Evolutionary conservation across 1,284 basidiomycete genomes (phyloP).

Genomic region (Cutaneotrichosporon cavernicola): DNA sequence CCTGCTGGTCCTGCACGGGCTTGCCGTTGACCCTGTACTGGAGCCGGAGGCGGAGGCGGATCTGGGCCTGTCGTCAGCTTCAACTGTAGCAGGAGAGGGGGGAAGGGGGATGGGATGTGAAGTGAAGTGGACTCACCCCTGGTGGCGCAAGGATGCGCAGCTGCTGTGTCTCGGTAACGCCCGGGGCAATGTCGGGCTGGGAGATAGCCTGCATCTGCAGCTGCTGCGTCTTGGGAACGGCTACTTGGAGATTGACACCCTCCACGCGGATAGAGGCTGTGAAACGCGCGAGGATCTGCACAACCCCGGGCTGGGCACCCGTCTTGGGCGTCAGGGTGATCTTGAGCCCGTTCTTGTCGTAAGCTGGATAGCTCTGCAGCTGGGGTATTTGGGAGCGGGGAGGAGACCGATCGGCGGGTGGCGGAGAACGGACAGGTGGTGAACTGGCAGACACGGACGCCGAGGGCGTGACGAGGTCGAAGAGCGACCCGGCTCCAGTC

Average conservation of each 20-base stretch:
- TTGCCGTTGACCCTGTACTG: constrained; percentile 69
- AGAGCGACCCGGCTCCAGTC: constrained; percentile 41
- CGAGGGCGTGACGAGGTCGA: constrained; percentile 40
- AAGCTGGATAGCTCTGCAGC: constrained; percentile 76
- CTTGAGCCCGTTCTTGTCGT: constrained; percentile 84
- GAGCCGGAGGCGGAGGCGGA: constrained; percentile 83
- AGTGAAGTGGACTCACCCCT: constrained; percentile 62
- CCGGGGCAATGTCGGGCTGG: constrained; percentile 72
- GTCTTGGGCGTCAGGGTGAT: constrained; percentile 87
- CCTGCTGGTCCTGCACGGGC: constrained; percentile 83
- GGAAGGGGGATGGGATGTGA: too few species aligned
- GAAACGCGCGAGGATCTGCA: constrained; percentile 88
- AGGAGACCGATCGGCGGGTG: constrained; percentile 31
- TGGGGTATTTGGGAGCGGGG: constrained; percentile 55
- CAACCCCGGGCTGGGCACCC: constrained; percentile 73
- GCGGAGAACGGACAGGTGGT: constrained; percentile 22
- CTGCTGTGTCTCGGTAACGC: constrained; percentile 85
- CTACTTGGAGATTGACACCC: constrained; percentile 90
- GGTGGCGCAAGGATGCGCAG: constrained; percentile 85
- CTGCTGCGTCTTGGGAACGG: constrained; percentile 98
- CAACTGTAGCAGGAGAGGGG: background rate
- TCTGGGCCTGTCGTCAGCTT: constrained; percentile 61
- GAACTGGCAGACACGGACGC: constrained; percentile 4
- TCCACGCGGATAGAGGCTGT: constrained; percentile 64
- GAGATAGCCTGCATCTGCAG: constrained; percentile 98